A percentile compares a stretch with the other conserved stretches of the same genome.
Evolutionary conservation across 495 filamentous ascomycete genomes (phyloP).

Genomic region (Xylaria nigripes): DNA sequence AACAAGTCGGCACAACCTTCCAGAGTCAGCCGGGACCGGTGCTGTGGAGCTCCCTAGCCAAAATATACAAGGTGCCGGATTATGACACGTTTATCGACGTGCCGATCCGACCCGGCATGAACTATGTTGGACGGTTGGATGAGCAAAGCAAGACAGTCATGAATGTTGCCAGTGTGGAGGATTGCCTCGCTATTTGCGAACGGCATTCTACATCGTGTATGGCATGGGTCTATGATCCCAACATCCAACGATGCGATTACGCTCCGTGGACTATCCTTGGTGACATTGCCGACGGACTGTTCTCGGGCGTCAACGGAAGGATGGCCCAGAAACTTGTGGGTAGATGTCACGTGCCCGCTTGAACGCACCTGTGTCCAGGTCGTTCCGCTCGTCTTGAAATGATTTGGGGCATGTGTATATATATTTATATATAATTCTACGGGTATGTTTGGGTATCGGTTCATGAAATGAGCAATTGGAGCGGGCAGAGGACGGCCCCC

Average conservation of each 20-base stretch:
- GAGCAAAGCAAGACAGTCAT: slow-evolving; percentile 25
- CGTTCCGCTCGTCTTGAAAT: not conserved
- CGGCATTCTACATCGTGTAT: slow-evolving; percentile 23
- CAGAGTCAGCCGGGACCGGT: slow-evolving; percentile 25
- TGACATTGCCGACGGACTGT: slow-evolving; percentile 21
- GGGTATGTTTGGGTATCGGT: slow-evolving; percentile 2
- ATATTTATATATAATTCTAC: slow-evolving; percentile 2
- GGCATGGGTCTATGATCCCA: slow-evolving; percentile 38
- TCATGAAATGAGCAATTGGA: slow-evolving; percentile 2
- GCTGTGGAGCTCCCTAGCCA: slow-evolving; percentile 33
- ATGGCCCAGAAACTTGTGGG: slow-evolving; percentile 16
- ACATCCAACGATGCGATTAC: slow-evolving; percentile 23
- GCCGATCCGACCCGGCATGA: slow-evolving; percentile 25
- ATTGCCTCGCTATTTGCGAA: slow-evolving; percentile 27
- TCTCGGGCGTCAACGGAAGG: slow-evolving; percentile 28
- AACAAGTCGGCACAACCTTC: slow-evolving; percentile 29
- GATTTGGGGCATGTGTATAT: slow-evolving; percentile 12
- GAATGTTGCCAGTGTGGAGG: slow-evolving; percentile 22
- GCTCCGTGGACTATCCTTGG: slow-evolving; percentile 41
- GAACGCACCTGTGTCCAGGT: not conserved
- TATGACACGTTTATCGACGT: slow-evolving; percentile 24
- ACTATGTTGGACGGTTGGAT: slow-evolving; percentile 32
- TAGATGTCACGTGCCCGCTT: slow-evolving; percentile 14
- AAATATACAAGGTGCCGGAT: slow-evolving; percentile 27
- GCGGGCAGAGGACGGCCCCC: not conserved